A percentile compares a stretch with the other conserved stretches of the same genome.
phyloP scores from a whole-genome alignment of 495 filamentous ascomycete genomes.

The Hypoxylon fuscum region DNA sequence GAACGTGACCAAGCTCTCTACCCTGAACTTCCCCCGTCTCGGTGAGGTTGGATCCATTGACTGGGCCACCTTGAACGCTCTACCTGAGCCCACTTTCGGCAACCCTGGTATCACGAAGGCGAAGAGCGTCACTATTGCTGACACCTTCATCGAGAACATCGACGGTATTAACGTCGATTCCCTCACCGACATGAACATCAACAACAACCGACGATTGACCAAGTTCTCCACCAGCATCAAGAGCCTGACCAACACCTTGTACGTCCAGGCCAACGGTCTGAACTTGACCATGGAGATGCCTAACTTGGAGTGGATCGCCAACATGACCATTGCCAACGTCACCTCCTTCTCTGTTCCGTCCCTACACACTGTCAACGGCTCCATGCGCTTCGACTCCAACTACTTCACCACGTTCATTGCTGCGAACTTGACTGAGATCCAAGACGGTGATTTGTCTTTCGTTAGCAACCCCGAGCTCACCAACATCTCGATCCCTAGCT shows the following conservation, averaged over 20 bases:
- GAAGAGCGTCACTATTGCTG: slow-evolving; percentile 72
- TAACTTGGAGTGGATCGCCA: slow-evolving; percentile 76
- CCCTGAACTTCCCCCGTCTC: slow-evolving; percentile 70
- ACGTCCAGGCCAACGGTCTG: slow-evolving; percentile 71
- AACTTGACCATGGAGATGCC: slow-evolving; percentile 71
- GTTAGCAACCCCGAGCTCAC: slow-evolving; percentile 76
- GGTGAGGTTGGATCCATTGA: slow-evolving; percentile 68
- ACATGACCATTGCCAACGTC: slow-evolving; percentile 91
- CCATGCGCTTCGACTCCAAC: slow-evolving; percentile 86
- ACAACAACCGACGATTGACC: slow-evolving; percentile 79
- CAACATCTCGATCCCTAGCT: slow-evolving; percentile 76
- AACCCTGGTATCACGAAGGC: slow-evolving; percentile 69
- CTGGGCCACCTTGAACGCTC: slow-evolving; percentile 76
- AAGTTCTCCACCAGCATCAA: slow-evolving; percentile 75
- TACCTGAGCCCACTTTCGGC: slow-evolving; percentile 73
- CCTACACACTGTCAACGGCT: slow-evolving; percentile 77
- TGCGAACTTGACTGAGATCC: slow-evolving; percentile 79
- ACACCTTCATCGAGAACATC: slow-evolving; percentile 80
- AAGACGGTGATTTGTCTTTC: slow-evolving; percentile 76
- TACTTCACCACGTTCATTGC: slow-evolving; percentile 71
- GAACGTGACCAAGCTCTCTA: slow-evolving; percentile 70
- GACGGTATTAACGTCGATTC: slow-evolving; percentile 78
- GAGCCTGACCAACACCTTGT: slow-evolving; percentile 70
- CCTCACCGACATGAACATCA: slow-evolving; percentile 72
- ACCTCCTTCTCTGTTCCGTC: slow-evolving; percentile 76